Evolutionary conservation across 257 asterid genomes (phyloP).

Genomic region (Solanum virginianum): DNA sequence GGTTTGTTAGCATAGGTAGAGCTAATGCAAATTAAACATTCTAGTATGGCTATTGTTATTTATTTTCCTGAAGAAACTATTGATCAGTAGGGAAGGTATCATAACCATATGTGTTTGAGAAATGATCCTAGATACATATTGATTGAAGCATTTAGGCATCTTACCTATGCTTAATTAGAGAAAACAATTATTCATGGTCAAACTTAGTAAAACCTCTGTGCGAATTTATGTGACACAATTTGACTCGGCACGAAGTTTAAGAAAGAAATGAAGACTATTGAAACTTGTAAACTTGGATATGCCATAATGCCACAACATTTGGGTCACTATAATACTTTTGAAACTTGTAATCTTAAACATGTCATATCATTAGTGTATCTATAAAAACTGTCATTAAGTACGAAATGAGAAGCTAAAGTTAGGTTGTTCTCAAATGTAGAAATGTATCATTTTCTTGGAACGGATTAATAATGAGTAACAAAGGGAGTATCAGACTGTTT

Average conservation of each 20-base stretch:
- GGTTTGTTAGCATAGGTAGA: background rate
- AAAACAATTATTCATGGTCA: background rate
- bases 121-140: background rate
- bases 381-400: background rate
- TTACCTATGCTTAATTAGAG: background rate
- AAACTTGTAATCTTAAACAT: background rate
- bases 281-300: background rate
- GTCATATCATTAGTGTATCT: background rate
- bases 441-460: background rate
- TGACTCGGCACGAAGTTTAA: background rate
- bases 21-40: background rate
- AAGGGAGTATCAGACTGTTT: background rate
- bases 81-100: background rate
- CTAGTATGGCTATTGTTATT: background rate
- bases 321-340: background rate
- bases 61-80: background rate
- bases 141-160: background rate
- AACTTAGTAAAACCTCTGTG: background rate
- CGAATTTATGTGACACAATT: background rate
- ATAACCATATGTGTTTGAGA: background rate
- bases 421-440: background rate
- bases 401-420: background rate
- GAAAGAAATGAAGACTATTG: background rate
- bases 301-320: background rate
- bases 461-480: background rate